Percentiles rank a stretch among this genome's conserved stretches.
Conservation (phyloP, 805 yeast genomes). For the Candida morakotiae region DNA sequence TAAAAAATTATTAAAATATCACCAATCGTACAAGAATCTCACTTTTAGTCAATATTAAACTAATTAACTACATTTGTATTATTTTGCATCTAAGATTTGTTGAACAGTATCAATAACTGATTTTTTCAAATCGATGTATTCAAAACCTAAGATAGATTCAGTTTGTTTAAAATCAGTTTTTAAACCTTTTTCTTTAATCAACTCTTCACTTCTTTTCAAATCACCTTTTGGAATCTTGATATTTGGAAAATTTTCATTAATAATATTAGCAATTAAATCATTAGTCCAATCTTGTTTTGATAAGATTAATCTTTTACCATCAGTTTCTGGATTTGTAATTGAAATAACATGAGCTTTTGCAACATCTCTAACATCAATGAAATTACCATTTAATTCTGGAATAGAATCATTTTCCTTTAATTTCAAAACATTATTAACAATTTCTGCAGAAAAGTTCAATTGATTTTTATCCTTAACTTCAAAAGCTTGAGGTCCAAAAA, state of each 20-base stretch:
- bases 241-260: slow-evolving; percentile 8
- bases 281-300: slow-evolving; percentile 27
- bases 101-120: slow-evolving; percentile 38
- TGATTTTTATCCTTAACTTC: slow-evolving; percentile 26
- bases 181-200: slow-evolving; percentile 10
- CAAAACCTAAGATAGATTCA: slow-evolving; percentile 30
- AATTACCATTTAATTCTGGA: slow-evolving; percentile 14
- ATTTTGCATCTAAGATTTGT: slow-evolving; percentile 35
- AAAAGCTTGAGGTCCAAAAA: slow-evolving; percentile 25
- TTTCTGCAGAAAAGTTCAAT: slow-evolving; percentile 30
- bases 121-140: slow-evolving; percentile 33
- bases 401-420: slow-evolving; percentile 22
- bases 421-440: slow-evolving; percentile 37
- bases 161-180: slow-evolving; percentile 29
- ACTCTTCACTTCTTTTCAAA: slow-evolving; percentile 31
- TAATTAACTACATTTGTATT: too few relatives aligned
- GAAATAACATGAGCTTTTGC: slow-evolving; percentile 55
- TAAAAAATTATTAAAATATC: too few relatives aligned
- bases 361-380: slow-evolving; percentile 60
- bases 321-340: slow-evolving; percentile 30
- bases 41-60: too few relatives aligned
- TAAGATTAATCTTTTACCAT: slow-evolving; percentile 11
- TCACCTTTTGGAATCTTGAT: slow-evolving; percentile 41
- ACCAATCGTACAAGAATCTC: too few relatives aligned
- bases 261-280: slow-evolving; percentile 37